Conservation (phyloP, 176 grass and related monocot genomes). For the Echinochloa phyllopogon region DNA sequence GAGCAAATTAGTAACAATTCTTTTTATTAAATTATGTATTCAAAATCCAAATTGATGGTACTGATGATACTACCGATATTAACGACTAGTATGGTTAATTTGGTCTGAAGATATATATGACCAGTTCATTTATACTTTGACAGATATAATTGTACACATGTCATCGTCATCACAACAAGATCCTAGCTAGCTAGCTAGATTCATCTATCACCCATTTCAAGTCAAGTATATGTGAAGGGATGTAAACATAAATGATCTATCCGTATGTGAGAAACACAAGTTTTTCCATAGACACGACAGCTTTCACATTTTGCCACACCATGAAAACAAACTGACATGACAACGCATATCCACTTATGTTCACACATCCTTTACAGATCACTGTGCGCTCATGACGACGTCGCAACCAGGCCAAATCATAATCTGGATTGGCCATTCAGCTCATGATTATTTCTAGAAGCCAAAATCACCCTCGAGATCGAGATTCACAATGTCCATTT, state of each 20-base stretch:
- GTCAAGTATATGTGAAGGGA: neutral
- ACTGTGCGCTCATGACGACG: neutral
- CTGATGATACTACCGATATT: too few species aligned
- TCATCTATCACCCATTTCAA: neutral
- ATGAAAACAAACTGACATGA: neutral
- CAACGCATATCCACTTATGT: conserved; percentile 3
- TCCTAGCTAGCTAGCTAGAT: neutral
- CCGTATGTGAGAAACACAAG: neutral
- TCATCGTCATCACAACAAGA: neutral
- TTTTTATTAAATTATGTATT: too few species aligned
- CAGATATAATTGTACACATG: neutral
- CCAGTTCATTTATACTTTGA: neutral
- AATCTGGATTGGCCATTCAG: neutral
- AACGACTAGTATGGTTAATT: too few species aligned
- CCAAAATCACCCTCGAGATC: neutral
- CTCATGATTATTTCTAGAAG: neutral
- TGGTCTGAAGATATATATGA: too few species aligned
- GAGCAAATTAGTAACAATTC: too few species aligned
- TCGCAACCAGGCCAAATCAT: neutral
- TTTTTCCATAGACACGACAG: neutral
- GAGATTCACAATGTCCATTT: neutral
- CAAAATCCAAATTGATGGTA: too few species aligned
- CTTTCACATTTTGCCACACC: conserved; percentile 1
- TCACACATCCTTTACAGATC: neutral
- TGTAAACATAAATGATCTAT: neutral